Evolutionary conservation across 352 stramenopile genomes (phyloP).

Genomic region (Globisporangium polare): DNA sequence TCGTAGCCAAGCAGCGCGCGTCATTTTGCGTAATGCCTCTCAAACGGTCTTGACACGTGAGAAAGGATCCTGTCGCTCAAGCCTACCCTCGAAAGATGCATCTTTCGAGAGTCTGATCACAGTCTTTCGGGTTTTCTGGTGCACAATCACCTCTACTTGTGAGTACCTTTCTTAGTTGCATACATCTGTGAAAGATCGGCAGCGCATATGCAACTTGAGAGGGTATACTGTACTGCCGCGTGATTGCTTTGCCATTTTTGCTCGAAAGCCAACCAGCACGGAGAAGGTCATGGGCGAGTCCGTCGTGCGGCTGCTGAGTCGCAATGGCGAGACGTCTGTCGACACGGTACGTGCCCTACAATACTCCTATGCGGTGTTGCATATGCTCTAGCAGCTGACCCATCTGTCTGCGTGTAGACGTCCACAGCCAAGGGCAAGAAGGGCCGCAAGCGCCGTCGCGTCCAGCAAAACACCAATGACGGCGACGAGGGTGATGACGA

Average conservation of each 20-base stretch:
- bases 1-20: neutral
- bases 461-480: neutral
- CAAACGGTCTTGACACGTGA: neutral
- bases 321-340: conserved; percentile 27
- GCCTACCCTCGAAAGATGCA: neutral
- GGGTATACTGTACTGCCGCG: neutral
- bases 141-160: neutral
- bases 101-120: neutral
- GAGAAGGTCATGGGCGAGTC: conserved; percentile 16
- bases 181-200: neutral
- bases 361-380: neutral
- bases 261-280: neutral
- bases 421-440: conserved; percentile 12
- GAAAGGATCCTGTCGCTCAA: neutral
- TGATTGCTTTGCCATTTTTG: neutral
- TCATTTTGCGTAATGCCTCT: neutral
- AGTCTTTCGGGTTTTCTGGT: neutral
- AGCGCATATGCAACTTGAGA: neutral
- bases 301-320: conserved; percentile 30
- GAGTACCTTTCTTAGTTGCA: neutral
- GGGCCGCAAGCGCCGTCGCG: conserved; percentile 25
- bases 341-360: conserved; percentile 3
- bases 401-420: neutral
- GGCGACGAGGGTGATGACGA: neutral
- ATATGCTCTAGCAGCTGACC: neutral